A percentile compares a stretch with the other conserved stretches of the same genome.
Conservation (phyloP, 176 grass and related monocot species). For the Alloteropsis semialata region DNA sequence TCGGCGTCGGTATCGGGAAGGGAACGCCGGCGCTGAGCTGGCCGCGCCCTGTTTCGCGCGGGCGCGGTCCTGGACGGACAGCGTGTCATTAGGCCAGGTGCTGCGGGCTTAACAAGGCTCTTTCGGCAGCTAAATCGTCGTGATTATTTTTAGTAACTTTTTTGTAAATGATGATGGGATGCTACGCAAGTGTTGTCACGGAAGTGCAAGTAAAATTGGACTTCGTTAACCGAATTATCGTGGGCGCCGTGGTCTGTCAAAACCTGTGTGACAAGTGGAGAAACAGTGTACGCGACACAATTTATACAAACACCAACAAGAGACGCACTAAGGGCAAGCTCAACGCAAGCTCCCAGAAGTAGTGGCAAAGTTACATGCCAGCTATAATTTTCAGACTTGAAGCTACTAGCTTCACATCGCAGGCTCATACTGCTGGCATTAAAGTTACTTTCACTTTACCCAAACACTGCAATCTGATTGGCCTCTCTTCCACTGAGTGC, state of each 20-base stretch:
- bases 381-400: too few relatives aligned
- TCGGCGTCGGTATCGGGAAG: not conserved
- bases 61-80: not conserved
- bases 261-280: not conserved
- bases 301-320: not conserved
- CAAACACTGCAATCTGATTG: too few relatives aligned
- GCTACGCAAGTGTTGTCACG: not conserved
- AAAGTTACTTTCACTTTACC: too few relatives aligned
- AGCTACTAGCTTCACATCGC: too few relatives aligned
- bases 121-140: slow-evolving; percentile 5
- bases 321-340: too few relatives aligned
- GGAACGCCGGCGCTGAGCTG: not conserved
- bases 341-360: too few relatives aligned
- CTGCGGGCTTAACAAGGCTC: not conserved
- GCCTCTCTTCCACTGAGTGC: too few relatives aligned
- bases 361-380: too few relatives aligned
- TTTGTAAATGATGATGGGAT: not conserved
- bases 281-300: not conserved
- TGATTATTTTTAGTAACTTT: not conserved
- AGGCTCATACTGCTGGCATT: too few relatives aligned
- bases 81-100: slow-evolving; percentile 6
- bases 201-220: not conserved
- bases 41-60: not conserved
- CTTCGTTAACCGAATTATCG: not conserved
- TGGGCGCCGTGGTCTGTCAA: not conserved